phyloP scores from a whole-genome alignment of 208 protist genomes.

The Dictyostelium gargantuum region DNA sequence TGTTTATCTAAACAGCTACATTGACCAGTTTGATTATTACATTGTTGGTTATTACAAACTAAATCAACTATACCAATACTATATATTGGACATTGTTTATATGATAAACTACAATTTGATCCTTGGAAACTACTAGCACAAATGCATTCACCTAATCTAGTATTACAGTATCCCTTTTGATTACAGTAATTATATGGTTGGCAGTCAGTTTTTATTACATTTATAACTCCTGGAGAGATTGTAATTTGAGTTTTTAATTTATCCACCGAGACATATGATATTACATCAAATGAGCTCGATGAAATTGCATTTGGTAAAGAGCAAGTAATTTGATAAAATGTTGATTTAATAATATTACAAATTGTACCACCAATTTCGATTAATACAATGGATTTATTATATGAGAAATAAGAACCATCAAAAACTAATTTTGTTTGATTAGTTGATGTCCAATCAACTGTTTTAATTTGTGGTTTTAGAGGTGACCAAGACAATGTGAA shows the following conservation, averaged over 20 bases:
- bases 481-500: background rate
- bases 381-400: background rate
- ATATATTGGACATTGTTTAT: background rate
- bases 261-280: background rate
- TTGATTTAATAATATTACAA: background rate
- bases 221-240: background rate
- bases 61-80: background rate
- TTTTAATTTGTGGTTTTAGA: background rate
- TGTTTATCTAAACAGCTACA: background rate
- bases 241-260: background rate
- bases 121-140: background rate
- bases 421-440: background rate
- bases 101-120: background rate
- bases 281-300: background rate
- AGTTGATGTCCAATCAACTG: background rate
- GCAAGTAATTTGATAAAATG: background rate
- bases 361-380: background rate
- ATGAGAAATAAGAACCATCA: background rate
- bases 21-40: background rate
- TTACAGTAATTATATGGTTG: background rate
- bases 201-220: background rate
- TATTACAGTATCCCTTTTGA: background rate
- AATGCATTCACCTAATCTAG: background rate
- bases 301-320: background rate
- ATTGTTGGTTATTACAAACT: background rate